These are phyloP conservation scores for Amanita phalloides DNA, from an alignment of 768 basidiomycete genomes.

Conservation along the genomic window DNA sequence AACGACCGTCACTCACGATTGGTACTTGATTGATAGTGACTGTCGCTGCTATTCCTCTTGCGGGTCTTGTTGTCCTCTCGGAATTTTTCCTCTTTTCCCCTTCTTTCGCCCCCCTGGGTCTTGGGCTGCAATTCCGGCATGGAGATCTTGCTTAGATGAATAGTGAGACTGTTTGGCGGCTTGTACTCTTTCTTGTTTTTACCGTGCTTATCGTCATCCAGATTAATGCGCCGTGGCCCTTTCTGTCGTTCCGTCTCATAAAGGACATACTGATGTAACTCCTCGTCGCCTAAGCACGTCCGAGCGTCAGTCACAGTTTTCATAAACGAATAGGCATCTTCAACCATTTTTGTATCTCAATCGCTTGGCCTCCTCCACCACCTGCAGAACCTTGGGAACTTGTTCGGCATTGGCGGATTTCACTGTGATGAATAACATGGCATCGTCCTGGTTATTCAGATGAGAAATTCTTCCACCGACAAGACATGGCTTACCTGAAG, in stretches of 20 bases:
- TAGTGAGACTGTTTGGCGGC: slow-evolving; percentile 55
- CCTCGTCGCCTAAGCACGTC: slow-evolving; percentile 33
- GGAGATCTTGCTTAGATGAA: slow-evolving; percentile 79
- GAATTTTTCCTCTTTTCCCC: slow-evolving; percentile 29
- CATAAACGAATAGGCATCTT: slow-evolving; percentile 8
- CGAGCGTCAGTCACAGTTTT: neutral
- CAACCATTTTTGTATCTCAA: slow-evolving; percentile 63
- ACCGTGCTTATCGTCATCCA: slow-evolving; percentile 41
- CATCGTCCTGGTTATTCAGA: slow-evolving; percentile 46
- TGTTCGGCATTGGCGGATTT: slow-evolving; percentile 50
- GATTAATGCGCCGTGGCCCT: slow-evolving; percentile 57
- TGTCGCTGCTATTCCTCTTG: neutral
- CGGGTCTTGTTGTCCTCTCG: slow-evolving; percentile 24
- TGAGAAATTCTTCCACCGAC: neutral
- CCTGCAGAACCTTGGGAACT: slow-evolving; percentile 70
- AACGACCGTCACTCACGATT: neutral
- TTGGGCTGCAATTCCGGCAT: slow-evolving; percentile 76
- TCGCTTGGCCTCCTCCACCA: slow-evolving; percentile 76
- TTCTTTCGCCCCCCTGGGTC: slow-evolving; percentile 18
- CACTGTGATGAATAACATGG: slow-evolving; percentile 71
- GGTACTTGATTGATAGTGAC: neutral
- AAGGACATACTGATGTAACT: slow-evolving; percentile 67
- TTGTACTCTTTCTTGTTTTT: slow-evolving; percentile 37
- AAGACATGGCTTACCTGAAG: slow-evolving; percentile 36
- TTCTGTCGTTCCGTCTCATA: slow-evolving; percentile 47